A percentile compares a stretch with the other conserved stretches of the same genome.
Conservation (phyloP, 2,329 filamentous ascomycete species). For the Paramyrothecium roridum region DNA sequence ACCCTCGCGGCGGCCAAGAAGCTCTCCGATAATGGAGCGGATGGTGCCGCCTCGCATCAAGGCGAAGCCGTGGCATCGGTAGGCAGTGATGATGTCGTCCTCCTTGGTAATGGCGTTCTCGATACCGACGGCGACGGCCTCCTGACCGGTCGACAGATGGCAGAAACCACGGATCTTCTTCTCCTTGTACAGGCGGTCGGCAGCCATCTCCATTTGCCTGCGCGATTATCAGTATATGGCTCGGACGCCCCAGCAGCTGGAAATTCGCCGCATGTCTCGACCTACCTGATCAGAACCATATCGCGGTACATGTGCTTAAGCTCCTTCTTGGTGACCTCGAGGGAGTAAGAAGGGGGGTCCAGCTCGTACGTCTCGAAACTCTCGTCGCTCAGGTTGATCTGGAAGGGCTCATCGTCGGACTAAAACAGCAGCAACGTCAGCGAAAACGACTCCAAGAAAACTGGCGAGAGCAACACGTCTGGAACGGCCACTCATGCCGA, state of each 20-base stretch:
- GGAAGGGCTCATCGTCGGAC: conserved; percentile 93
- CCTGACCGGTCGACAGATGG: conserved; percentile 95
- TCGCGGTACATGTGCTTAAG: conserved; percentile 99
- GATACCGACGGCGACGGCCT: conserved; percentile 95
- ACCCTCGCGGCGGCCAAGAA: conserved; percentile 90
- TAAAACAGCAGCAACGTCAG: conserved; percentile 33
- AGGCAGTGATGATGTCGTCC: conserved; percentile 95
- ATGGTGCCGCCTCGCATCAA: conserved; percentile 91
- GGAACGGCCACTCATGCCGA: conserved; percentile 2
- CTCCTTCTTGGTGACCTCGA: conserved; percentile 95
- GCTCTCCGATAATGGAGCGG: conserved; percentile 91
- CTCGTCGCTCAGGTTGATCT: conserved; percentile 91
- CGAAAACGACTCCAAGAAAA: neutral
- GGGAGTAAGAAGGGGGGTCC: conserved; percentile 89
- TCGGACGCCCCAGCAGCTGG: neutral
- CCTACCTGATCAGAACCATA: conserved; percentile 89
- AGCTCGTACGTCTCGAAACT: conserved; percentile 99
- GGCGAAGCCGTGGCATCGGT: conserved; percentile 98
- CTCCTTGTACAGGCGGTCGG: conserved; percentile 99
- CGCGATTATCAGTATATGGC: conserved; percentile 24
- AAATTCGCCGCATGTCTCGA: too few relatives aligned
- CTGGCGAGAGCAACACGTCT: neutral
- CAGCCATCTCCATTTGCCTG: conserved; percentile 99
- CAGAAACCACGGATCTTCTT: conserved; percentile 99
- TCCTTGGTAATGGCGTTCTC: conserved; percentile 90